phyloP scores from a whole-genome alignment of 352 stramenopile genomes.

The Phytopythium montanum region DNA sequence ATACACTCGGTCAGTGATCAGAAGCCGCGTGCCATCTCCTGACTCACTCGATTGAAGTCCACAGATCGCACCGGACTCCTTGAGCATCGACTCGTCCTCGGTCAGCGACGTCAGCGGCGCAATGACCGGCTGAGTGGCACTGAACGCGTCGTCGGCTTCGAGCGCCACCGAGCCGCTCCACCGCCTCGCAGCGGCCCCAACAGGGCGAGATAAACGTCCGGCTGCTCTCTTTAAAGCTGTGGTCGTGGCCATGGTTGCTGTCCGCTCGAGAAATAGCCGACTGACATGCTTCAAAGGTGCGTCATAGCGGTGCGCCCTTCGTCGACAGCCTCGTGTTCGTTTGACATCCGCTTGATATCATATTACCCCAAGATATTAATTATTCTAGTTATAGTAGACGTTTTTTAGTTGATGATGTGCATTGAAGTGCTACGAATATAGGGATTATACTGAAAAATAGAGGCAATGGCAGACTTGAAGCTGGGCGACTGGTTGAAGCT shows the following conservation, averaged over 20 bases:
- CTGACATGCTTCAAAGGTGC: not conserved
- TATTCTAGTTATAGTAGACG: too few relatives aligned
- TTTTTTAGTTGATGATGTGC: not conserved
- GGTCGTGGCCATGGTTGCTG: not conserved
- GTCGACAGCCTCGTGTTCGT: not conserved
- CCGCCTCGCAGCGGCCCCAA: not conserved
- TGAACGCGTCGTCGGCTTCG: constrained; percentile 1
- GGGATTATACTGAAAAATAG: too few relatives aligned
- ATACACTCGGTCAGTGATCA: constrained; percentile 1
- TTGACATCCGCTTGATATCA: not conserved
- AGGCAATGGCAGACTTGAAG: not conserved
- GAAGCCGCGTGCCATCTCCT: constrained; percentile 42
- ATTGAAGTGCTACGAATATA: not conserved
- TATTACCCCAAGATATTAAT: not conserved
- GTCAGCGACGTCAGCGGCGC: constrained; percentile 61
- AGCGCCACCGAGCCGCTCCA: constrained; percentile 5
- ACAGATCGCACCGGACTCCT: constrained; percentile 58
- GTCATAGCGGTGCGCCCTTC: not conserved
- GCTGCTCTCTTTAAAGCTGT: not conserved
- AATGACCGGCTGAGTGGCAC: constrained; percentile 4
- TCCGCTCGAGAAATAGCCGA: not conserved
- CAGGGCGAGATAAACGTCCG: not conserved
- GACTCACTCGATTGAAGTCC: constrained; percentile 21
- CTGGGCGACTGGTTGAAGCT: constrained; percentile 3
- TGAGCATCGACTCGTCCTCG: constrained; percentile 80